A percentile compares a stretch with the other conserved stretches of the same genome.
Conservation (phyloP, 352 stramenopile genomes). For the Phytophthora litchii region DNA sequence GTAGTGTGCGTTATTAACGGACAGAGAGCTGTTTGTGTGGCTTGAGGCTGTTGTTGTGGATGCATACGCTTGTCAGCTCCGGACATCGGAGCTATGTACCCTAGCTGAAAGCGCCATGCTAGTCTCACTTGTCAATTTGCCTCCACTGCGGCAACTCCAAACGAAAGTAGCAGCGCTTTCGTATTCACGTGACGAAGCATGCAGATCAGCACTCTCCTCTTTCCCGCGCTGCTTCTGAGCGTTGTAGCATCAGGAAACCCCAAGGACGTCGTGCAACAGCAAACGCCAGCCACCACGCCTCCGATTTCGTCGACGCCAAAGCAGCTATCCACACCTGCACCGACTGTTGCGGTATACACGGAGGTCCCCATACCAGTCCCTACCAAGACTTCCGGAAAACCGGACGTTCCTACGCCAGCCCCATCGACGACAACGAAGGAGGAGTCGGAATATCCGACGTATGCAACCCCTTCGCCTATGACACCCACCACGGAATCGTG, state of each 20-base stretch:
- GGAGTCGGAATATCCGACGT: slow-evolving; percentile 1
- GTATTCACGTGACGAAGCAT: slow-evolving; percentile 17
- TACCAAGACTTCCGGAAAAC: slow-evolving; percentile 8
- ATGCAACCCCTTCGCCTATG: slow-evolving; percentile 7
- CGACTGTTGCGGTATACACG: slow-evolving; percentile 1
- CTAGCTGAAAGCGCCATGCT: neutral
- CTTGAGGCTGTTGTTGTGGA: slow-evolving; percentile 15
- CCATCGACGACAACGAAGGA: neutral
- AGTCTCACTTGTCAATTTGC: slow-evolving; percentile 31
- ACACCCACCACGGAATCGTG: slow-evolving; percentile 26
- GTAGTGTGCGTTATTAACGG: slow-evolving; percentile 16
- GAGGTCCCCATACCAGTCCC: slow-evolving; percentile 7
- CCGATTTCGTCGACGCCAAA: slow-evolving; percentile 2
- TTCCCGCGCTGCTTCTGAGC: slow-evolving; percentile 17
- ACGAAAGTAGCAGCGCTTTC: slow-evolving; percentile 22
- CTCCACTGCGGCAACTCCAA: slow-evolving; percentile 13
- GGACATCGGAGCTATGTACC: neutral
- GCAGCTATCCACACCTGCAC: slow-evolving; percentile 5
- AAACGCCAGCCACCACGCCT: slow-evolving; percentile 3
- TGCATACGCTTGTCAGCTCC: neutral
- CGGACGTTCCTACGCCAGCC: neutral
- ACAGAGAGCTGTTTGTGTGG: slow-evolving; percentile 12
- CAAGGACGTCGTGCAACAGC: slow-evolving; percentile 8
- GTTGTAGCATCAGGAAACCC: slow-evolving; percentile 15
- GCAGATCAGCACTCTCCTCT: slow-evolving; percentile 27